Base-by-base conservation (phyloP, 176 grass and related monocot species). In the Luzula sylvatica region DNA sequence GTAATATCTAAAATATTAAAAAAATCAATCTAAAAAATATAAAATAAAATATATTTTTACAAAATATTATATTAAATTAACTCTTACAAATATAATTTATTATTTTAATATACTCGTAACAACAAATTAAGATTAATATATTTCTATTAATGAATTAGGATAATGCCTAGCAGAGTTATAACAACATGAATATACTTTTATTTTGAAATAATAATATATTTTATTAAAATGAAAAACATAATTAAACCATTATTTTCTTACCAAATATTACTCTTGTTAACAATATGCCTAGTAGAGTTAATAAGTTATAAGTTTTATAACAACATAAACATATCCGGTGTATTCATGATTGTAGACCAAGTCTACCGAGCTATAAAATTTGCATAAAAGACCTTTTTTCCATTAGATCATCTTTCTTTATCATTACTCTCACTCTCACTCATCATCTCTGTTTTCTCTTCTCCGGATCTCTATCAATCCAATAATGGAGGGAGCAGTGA, bases 401-500 rank as follows among this genome's bases (percentile, higher is more conserved):
- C 15, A 1, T 8, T 23, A 26, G 40, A 32, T 5, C 38, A 8
- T 42, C 19, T 42, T 20, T 42, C 11, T 26, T n/a, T 26, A 38
- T 23, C 44, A 17, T 2, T 29, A 30, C 23, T 3, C 9, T 40
- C 7, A 20, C 23, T 58, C 18, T 16, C 30, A 7, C 5, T 35
- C 30, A 19, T 46, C 51, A 14, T 49, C 48, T 27, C 64, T 52
- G 3, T 17, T 23, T 11, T 8, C 3, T 1, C 23, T 11, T 15
- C 2, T 22, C 58, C 15, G 3, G 1, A 7, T 6, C 49, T 1
- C 13, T 43, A 17, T 23, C 9, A 9, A 40, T 55, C 44, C 15
- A 53, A 20, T 38, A 50, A 88, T 95, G 89, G 89, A 95, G 23
- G 89, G 89, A 26, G 51, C 80, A 9, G 53, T 82, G 45, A 58